Conservation (phyloP, 352 stramenopile species). For the Globisporangium splendens region DNA sequence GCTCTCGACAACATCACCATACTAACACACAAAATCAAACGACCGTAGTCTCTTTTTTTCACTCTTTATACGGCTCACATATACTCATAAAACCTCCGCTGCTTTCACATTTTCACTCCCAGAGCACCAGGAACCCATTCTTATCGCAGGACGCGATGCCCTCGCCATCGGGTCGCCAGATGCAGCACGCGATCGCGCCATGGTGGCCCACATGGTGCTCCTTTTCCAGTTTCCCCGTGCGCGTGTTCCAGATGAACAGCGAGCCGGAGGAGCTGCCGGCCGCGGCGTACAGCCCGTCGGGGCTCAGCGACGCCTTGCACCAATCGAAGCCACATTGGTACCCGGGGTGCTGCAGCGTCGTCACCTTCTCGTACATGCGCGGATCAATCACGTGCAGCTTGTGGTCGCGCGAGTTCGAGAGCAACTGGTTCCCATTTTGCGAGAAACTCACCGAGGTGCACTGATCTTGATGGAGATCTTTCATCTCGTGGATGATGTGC, state of each 20-base stretch:
- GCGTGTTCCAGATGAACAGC: slow-evolving; percentile 66
- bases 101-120: slow-evolving; percentile 38
- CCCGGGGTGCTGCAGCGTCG: slow-evolving; percentile 35
- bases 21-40: neutral
- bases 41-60: neutral
- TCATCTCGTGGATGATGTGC: slow-evolving; percentile 48
- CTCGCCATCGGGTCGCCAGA: slow-evolving; percentile 67
- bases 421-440: slow-evolving; percentile 31
- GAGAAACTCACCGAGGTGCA: slow-evolving; percentile 73
- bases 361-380: slow-evolving; percentile 51
- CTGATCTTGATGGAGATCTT: slow-evolving; percentile 57
- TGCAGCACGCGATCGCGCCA: slow-evolving; percentile 68
- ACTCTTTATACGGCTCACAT: neutral
- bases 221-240: slow-evolving; percentile 44
- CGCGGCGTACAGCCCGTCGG: slow-evolving; percentile 52
- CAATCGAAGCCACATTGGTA: slow-evolving; percentile 83
- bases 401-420: slow-evolving; percentile 80
- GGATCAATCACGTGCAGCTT: slow-evolving; percentile 63
- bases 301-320: slow-evolving; percentile 73
- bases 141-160: slow-evolving; percentile 76
- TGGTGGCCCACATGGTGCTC: slow-evolving; percentile 61
- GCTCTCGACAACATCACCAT: neutral
- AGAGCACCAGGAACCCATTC: slow-evolving; percentile 78
- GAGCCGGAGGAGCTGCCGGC: slow-evolving; percentile 49
- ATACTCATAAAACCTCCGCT: neutral